Conservation (phyloP, 2,329 filamentous ascomycete species). For the Malbranchea zuffiana region DNA sequence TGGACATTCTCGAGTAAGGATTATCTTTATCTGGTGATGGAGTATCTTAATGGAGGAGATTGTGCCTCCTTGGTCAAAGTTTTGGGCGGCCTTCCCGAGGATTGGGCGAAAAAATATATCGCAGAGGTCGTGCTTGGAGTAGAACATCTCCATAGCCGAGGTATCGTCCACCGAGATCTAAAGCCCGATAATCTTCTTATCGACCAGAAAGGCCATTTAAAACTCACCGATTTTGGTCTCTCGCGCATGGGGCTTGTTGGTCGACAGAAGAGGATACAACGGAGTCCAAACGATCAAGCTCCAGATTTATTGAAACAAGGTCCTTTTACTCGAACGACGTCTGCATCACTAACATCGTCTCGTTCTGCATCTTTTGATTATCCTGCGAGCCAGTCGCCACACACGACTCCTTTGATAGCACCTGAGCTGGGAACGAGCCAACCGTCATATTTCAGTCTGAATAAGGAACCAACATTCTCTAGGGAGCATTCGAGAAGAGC, state of each 20-base stretch:
- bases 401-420: constrained; percentile 74
- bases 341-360: constrained; percentile 75
- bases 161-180: constrained; percentile 91
- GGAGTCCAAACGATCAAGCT: constrained; percentile 64
- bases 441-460: constrained; percentile 83
- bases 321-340: constrained; percentile 75
- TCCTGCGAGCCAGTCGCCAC: constrained; percentile 67
- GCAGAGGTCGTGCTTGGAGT: constrained; percentile 95
- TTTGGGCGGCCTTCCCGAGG: constrained; percentile 80
- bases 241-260: constrained; percentile 96
- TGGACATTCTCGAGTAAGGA: constrained; percentile 99
- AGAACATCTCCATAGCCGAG: constrained; percentile 84
- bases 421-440: constrained; percentile 63
- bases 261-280: constrained; percentile 86
- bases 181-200: constrained; percentile 97
- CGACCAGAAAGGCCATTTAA: constrained; percentile 90
- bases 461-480: constrained; percentile 25
- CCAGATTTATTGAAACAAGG: constrained; percentile 89
- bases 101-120: constrained; percentile 96
- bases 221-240: constrained; percentile 92
- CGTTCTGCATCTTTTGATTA: constrained; percentile 89
- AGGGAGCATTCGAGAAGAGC: constrained; percentile 56
- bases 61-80: constrained; percentile 95
- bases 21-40: constrained; percentile 97
- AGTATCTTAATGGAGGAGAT: constrained; percentile 94